Percentiles rank a stretch among this genome's conserved stretches.
Conservation (phyloP, 1,284 basidiomycete genomes). For the Ceratobasidium sp. region DNA sequence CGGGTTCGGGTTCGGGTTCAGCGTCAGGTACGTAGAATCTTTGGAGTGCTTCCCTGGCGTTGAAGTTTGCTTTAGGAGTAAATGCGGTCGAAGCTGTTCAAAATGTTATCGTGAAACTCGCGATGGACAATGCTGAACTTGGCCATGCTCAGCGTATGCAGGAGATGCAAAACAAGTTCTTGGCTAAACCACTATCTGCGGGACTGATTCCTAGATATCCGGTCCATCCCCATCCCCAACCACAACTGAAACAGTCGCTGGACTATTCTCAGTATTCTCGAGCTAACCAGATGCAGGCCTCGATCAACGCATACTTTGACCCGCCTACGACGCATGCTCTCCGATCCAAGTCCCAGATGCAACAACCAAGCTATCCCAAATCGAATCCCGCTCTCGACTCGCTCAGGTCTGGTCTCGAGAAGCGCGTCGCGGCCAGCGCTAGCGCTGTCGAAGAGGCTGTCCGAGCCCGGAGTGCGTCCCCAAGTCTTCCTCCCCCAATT, state of each 20-base stretch:
- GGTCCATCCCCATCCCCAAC: background rate
- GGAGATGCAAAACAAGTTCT: background rate
- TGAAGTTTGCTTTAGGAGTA: constrained; percentile 7
- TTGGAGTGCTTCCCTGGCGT: background rate
- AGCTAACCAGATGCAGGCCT: constrained; percentile 15
- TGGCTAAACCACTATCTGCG: background rate
- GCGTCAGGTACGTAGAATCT: constrained; percentile 25
- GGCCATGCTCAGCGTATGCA: background rate
- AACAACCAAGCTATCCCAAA: background rate
- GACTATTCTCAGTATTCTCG: background rate
- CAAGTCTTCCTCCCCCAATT: background rate
- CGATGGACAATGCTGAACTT: constrained; percentile 34
- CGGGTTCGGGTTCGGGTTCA: background rate
- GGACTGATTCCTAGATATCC: background rate
- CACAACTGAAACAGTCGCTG: background rate
- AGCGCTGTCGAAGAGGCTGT: constrained; percentile 40
- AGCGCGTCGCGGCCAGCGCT: constrained; percentile 27
- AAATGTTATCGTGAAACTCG: constrained; percentile 34
- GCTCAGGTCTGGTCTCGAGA: constrained; percentile 39
- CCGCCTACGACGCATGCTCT: background rate
- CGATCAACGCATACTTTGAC: constrained; percentile 19
- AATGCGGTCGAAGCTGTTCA: constrained; percentile 38
- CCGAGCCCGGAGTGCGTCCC: constrained; percentile 31
- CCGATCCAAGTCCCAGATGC: background rate
- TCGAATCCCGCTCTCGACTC: constrained; percentile 37